phyloP scores from a whole-genome alignment of 2,329 filamentous ascomycete species.

The Septoria petroselini region DNA sequence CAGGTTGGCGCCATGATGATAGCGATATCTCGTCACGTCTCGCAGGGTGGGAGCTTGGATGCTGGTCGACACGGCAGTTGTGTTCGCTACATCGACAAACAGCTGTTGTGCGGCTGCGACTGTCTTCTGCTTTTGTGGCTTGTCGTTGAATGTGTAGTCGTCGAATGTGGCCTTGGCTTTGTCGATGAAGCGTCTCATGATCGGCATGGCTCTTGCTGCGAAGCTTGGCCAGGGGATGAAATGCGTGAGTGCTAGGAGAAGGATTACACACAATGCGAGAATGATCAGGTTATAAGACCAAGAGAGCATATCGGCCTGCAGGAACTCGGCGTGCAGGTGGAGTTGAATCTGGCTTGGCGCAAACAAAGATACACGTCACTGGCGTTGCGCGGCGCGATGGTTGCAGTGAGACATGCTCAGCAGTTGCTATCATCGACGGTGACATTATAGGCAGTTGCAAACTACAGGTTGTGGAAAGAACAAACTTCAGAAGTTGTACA shows the following conservation, averaged over 20 bases:
- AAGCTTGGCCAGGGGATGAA: constrained; percentile 6
- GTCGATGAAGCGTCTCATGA: constrained; percentile 41
- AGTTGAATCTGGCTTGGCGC: background rate
- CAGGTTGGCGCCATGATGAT: constrained; percentile 59
- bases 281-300: constrained; percentile 24
- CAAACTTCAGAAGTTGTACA: no score
- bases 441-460: no score
- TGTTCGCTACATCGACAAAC: constrained; percentile 4
- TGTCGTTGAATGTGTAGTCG: constrained; percentile 23
- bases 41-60: constrained; percentile 42
- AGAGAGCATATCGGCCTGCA: constrained; percentile 3
- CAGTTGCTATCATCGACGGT: background rate
- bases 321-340: constrained; percentile 3
- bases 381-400: constrained; percentile 6
- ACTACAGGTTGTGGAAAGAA: no score
- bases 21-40: constrained; percentile 54
- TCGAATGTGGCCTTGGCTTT: constrained; percentile 39
- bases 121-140: background rate
- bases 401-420: constrained; percentile 13
- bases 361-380: constrained; percentile 14
- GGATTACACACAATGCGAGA: constrained; percentile 24
- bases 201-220: constrained; percentile 14
- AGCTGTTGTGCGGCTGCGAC: background rate
- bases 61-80: background rate
- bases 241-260: constrained; percentile 19